Base-by-base conservation (phyloP, 495 filamentous ascomycete species). In the Hyaloscypha finlandica region DNA sequence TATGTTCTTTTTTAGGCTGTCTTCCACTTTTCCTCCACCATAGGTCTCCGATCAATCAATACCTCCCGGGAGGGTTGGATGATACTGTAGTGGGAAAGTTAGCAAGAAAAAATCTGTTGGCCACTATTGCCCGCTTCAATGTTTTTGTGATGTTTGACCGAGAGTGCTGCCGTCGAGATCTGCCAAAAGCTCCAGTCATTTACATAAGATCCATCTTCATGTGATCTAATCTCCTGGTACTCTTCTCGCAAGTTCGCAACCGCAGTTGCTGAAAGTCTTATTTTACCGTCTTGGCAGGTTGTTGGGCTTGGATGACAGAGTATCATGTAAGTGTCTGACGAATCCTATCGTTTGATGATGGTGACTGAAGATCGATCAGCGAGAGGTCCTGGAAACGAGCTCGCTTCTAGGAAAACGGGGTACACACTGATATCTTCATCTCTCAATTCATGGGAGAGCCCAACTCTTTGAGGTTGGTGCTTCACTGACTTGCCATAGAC, bases 401-500 rank as follows among this genome's bases (percentile, higher is more conserved):
- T 20, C 52, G 12, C 20, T 65, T 52, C 0, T 3, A 45, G 22
- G 16, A 9, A n/a, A 33, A 59, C 29, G 31, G 14, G 62, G 61
- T 61, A 86, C 89, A 80, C 85, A 97, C 94, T 91, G 77, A 99
- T 97, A 80, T 99, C 95, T 80, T 98, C 95, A 78, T 99, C 95
- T 57, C 86, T 91, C 72, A 99, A 83, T 82, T 97, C 92, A 77
- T 99, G 95, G 25, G 87, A 79, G 66, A 99, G 84, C 63, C 95
- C 95, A 66, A 99, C 95, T 67, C 93, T 86, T 81, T 98, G 96
- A 68, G 95, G 95, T 80, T 99, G 95, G 81, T 99, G 95, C 85
- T 97, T 98, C 45, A 99, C 95, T 51, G 93, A 97, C 72, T 92
- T 92, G 60, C 95, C 95, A 78, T 98, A 99, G 56, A 99, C 95